These are phyloP conservation scores for Sinapis alba DNA, from an alignment of 441 rosid genomes.

Conservation along the genomic window DNA sequence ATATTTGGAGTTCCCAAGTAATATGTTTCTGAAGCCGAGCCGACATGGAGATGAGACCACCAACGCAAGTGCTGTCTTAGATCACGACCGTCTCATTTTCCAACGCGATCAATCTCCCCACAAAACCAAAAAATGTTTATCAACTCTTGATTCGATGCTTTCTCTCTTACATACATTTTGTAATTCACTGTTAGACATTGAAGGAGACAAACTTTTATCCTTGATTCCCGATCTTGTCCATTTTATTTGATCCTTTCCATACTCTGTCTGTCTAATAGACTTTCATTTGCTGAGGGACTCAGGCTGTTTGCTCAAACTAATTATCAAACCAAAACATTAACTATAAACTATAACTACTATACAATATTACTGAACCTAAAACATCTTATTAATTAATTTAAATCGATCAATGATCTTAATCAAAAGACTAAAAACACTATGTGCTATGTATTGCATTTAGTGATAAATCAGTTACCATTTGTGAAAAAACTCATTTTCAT, in stretches of 20 bases:
- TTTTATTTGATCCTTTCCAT: slow-evolving; percentile 38
- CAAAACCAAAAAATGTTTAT: slow-evolving; percentile 27
- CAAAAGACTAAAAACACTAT: not conserved
- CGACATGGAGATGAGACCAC: slow-evolving; percentile 73
- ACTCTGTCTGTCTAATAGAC: slow-evolving; percentile 26
- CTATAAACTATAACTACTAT: not conserved
- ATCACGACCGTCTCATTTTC: slow-evolving; percentile 58
- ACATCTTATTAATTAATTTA: not conserved
- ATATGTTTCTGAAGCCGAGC: slow-evolving; percentile 51
- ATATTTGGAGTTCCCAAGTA: slow-evolving; percentile 36
- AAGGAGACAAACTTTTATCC: slow-evolving; percentile 50
- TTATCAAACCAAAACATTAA: not conserved
- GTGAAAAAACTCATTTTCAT: not conserved
- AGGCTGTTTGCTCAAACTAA: not conserved
- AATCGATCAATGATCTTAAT: not conserved
- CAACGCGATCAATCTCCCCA: slow-evolving; percentile 41
- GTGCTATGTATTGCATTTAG: not conserved
- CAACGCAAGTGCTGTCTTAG: slow-evolving; percentile 77
- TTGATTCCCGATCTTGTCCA: slow-evolving; percentile 50
- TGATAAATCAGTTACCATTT: not conserved
- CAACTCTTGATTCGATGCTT: slow-evolving; percentile 11
- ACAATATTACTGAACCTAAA: slow-evolving; percentile 12
- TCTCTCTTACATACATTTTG: slow-evolving; percentile 7
- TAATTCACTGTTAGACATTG: slow-evolving; percentile 16
- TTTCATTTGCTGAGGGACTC: slow-evolving; percentile 5